phyloP scores from a whole-genome alignment of 2,329 filamentous ascomycete genomes.

The Pleomassaria siparia region DNA sequence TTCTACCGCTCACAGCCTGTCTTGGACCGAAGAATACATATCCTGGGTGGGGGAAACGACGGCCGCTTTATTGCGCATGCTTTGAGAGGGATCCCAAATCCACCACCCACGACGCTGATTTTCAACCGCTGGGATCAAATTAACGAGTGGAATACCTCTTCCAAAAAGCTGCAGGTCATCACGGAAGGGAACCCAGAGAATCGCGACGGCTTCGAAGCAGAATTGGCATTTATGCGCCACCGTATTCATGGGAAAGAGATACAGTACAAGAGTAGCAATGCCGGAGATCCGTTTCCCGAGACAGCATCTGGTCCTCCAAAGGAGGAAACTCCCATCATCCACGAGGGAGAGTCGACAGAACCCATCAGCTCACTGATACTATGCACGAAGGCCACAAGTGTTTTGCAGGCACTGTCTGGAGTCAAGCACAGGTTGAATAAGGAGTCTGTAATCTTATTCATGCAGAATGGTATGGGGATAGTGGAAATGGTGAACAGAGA shows the following conservation, averaged over 20 bases:
- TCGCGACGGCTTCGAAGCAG: constrained; percentile 49
- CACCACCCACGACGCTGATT: constrained; percentile 78
- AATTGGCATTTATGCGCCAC: constrained; percentile 41
- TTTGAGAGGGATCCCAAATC: constrained; percentile 61
- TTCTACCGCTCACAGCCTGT: constrained; percentile 37
- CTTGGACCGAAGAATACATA: constrained; percentile 51
- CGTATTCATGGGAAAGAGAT: constrained; percentile 44
- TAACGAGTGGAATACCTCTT: constrained; percentile 50
- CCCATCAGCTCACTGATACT: constrained; percentile 75
- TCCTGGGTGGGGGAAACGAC: constrained; percentile 80
- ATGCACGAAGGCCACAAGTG: constrained; percentile 71
- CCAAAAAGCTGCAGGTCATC: constrained; percentile 49
- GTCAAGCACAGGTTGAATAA: constrained; percentile 68
- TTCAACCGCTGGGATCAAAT: constrained; percentile 59
- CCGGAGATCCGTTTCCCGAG: not conserved
- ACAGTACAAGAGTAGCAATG: constrained; percentile 6
- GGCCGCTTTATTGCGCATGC: constrained; percentile 77
- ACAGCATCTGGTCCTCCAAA: constrained; percentile 2
- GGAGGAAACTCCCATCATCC: not conserved
- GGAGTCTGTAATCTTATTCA: constrained; percentile 70
- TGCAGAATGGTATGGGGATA: constrained; percentile 81
- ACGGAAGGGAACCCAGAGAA: constrained; percentile 46
- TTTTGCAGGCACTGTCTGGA: constrained; percentile 65
- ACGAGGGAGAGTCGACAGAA: constrained; percentile 39
- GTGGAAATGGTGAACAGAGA: constrained; percentile 73